Conservation (phyloP, 805 yeast genomes). For the Cyberlindnera misumaiensis region DNA sequence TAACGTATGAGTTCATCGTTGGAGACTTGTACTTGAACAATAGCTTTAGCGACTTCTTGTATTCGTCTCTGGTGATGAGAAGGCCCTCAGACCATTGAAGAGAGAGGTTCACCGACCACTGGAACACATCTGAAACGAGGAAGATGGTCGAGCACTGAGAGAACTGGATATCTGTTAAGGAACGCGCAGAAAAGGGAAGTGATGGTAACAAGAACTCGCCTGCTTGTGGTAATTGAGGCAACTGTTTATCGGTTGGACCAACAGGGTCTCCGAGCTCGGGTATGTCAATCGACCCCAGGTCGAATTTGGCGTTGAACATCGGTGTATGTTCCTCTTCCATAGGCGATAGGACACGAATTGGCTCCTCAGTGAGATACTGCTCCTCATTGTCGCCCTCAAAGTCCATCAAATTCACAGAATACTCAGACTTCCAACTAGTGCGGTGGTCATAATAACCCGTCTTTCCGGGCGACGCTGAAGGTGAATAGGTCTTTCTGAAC, state of each 20-base stretch:
- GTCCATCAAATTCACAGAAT: slow-evolving; percentile 14
- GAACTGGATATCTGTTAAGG: slow-evolving; percentile 42
- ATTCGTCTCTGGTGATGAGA: slow-evolving; percentile 42
- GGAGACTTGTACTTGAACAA: slow-evolving; percentile 45
- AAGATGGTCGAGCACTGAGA: slow-evolving; percentile 40
- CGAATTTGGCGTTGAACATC: no score
- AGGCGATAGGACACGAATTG: not conserved
- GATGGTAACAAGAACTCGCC: slow-evolving; percentile 38
- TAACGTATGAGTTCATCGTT: slow-evolving; percentile 41
- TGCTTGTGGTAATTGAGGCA: slow-evolving; percentile 35
- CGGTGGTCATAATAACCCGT: slow-evolving; percentile 21
- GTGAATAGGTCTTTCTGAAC: slow-evolving; percentile 7
- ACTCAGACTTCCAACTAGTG: slow-evolving; percentile 24
- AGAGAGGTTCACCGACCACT: slow-evolving; percentile 46
- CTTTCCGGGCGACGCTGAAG: slow-evolving; percentile 21
- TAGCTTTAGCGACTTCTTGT: slow-evolving; percentile 44
- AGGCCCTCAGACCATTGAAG: slow-evolving; percentile 47
- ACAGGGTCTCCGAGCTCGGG: slow-evolving; percentile 4
- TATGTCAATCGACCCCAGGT: slow-evolving; percentile 4
- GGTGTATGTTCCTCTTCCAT: slow-evolving; percentile 1
- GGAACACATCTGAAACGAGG: slow-evolving; percentile 41
- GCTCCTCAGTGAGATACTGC: slow-evolving; percentile 1
- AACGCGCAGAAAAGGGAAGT: slow-evolving; percentile 48
- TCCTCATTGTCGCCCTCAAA: slow-evolving; percentile 3
- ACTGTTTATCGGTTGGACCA: not conserved